phyloP scores from a whole-genome alignment of 306 rosid species.

The Fragaria nilgerrensis region DNA sequence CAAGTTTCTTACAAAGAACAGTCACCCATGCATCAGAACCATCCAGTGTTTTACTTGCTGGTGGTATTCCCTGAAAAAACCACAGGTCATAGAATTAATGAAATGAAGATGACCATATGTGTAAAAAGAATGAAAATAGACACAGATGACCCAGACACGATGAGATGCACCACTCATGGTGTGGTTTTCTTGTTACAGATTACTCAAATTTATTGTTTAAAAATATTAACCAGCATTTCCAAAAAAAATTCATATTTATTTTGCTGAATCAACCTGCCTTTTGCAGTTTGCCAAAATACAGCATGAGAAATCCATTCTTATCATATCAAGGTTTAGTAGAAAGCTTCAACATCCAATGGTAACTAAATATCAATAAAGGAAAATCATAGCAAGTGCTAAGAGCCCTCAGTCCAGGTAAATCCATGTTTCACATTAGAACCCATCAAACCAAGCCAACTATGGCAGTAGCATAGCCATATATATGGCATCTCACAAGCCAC shows the following conservation, averaged over 20 bases:
- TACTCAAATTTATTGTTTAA: neutral
- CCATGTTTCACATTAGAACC: neutral
- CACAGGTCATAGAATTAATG: constrained; percentile 12
- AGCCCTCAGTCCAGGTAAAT: neutral
- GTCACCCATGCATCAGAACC: constrained; percentile 82
- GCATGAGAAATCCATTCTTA: neutral
- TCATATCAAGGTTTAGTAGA: neutral
- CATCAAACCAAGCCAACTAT: neutral
- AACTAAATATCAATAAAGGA: neutral
- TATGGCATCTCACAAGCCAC: neutral
- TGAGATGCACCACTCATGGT: too few species aligned
- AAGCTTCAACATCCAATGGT: neutral
- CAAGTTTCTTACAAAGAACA: constrained; percentile 70
- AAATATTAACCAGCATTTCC: neutral
- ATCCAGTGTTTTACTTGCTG: constrained; percentile 48
- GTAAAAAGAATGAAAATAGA: neutral
- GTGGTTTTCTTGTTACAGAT: too few species aligned
- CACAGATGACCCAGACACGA: neutral
- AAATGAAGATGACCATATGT: neutral
- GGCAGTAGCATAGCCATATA: neutral
- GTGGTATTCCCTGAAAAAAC: constrained; percentile 71
- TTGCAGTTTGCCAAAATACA: neutral
- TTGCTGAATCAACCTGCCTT: neutral
- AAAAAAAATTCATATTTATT: neutral
- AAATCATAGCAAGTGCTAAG: neutral